Base-by-base conservation (phyloP, 2,329 filamentous ascomycete genomes). In the Paraphoma sp. region DNA sequence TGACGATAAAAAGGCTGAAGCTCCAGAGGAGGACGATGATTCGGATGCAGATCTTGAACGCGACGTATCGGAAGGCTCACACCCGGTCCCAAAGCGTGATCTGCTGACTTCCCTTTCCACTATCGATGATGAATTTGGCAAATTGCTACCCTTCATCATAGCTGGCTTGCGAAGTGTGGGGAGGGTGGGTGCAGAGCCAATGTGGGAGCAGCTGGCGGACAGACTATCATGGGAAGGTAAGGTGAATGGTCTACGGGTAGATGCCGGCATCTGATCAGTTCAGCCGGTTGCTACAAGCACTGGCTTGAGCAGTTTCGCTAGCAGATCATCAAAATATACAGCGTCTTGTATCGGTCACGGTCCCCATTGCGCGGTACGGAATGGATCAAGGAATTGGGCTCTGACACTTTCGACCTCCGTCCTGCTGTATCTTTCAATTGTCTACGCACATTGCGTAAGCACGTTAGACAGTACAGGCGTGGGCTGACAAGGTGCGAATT, bases 151-250 rank as follows among this genome's bases (percentile, higher is more conserved):
- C 0, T 96, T 96, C 72, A 82, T 95, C 12, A 84, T 84, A 2
- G 87, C 88, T 48, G 92, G 91, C 0, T 72, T 97, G 60, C 86
- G 89, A 51, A 89, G 89, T 9, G 86, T 95, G 9, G 88, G 91
- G 48, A 84, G 93, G 65, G 90, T 89, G 33, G 89, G 90, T 46
- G 87, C 87, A 29, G 87, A 91, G 77, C 83, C 68, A 70, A 84
- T 88, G 71, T 94, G 93, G 90, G 91, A 95, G 75, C 86, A 90
- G 57, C 73, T 97, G 57, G 92, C 90, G 0, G 92, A 96, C 74
- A 90, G 89, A 80, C 76, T 96, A 44, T 89, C 93, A 65, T 82
- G 82, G 69, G 78, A 70, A 48, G 62, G 57, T 38, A 62, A 51
- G 46, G 60, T 50, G 30, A 57, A 62, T 1, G 33, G 33, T 14